Evolutionary conservation across 1,284 basidiomycete genomes (phyloP).

Genomic region (Tilletia walkeri): DNA sequence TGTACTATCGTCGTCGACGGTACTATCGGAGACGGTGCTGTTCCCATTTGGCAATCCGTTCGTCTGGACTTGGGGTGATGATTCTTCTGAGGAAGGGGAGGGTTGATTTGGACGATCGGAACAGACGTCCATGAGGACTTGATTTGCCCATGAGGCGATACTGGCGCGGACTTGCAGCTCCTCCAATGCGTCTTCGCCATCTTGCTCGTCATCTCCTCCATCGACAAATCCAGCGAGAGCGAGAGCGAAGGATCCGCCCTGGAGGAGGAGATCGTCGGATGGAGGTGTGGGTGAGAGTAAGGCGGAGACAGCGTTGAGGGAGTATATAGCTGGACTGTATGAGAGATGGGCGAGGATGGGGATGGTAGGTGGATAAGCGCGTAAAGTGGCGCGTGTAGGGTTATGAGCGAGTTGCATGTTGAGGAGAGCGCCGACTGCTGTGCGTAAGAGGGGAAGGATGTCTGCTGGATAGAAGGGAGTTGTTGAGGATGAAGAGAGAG

Average conservation of each 20-base stretch:
- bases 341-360: conserved; percentile 1
- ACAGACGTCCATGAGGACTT: conserved; percentile 24
- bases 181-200: background rate
- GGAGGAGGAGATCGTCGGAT: conserved; percentile 6
- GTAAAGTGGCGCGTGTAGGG: conserved; percentile 63
- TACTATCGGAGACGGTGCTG: too few relatives aligned
- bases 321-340: conserved; percentile 3
- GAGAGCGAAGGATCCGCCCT: background rate
- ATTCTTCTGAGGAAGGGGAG: too few relatives aligned
- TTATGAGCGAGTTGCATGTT: conserved; percentile 74
- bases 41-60: background rate
- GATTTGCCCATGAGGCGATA: conserved; percentile 22
- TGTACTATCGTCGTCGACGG: too few relatives aligned
- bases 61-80: too few relatives aligned
- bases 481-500: background rate
- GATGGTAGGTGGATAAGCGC: conserved; percentile 61
- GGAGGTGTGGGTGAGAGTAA: conserved; percentile 17
- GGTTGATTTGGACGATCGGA: background rate
- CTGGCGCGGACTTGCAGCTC: conserved; percentile 17
- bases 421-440: conserved; percentile 73
- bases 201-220: background rate
- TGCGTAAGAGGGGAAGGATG: conserved; percentile 68
- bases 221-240: background rate
- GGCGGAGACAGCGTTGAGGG: conserved; percentile 1
- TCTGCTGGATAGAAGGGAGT: conserved; percentile 11